phyloP scores from a whole-genome alignment of 2,329 filamentous ascomycete species.

The Penicillium oxalicum region DNA sequence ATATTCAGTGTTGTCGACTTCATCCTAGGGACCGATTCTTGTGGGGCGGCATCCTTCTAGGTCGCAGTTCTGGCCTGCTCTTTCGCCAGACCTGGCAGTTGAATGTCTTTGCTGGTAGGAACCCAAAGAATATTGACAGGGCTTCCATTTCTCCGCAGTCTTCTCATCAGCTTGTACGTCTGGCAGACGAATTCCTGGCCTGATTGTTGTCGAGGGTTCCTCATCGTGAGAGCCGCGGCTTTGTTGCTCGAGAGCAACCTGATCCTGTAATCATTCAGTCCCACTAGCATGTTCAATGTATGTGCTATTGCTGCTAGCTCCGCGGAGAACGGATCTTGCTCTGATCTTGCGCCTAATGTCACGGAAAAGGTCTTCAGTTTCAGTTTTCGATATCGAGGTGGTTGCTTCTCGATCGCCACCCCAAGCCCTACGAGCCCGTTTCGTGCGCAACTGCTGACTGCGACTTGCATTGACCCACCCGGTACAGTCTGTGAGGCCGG shows the following conservation, averaged over 20 bases:
- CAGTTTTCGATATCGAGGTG: slow-evolving; percentile 19
- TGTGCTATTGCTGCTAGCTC: slow-evolving; percentile 22
- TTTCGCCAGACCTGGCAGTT: slow-evolving; percentile 17
- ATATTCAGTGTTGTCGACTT: slow-evolving; percentile 24
- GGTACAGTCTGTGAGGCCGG: neutral
- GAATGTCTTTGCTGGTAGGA: slow-evolving; percentile 12
- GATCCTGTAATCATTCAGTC: slow-evolving; percentile 17
- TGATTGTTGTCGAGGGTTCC: slow-evolving; percentile 17
- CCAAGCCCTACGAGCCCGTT: slow-evolving; percentile 16
- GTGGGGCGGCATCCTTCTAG: slow-evolving; percentile 13
- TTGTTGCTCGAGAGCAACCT: slow-evolving; percentile 21
- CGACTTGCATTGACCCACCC: slow-evolving; percentile 10
- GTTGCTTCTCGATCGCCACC: slow-evolving; percentile 26
- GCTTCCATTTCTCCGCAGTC: slow-evolving; percentile 17
- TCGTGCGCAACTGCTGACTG: slow-evolving; percentile 17
- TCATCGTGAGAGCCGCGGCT: slow-evolving; percentile 18
- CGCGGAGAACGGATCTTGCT: slow-evolving; percentile 20
- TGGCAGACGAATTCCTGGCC: slow-evolving; percentile 16
- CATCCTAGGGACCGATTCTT: slow-evolving; percentile 15
- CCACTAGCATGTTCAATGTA: slow-evolving; percentile 12
- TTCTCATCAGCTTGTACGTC: slow-evolving; percentile 20
- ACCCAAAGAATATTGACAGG: slow-evolving; percentile 15
- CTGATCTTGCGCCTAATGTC: slow-evolving; percentile 15
- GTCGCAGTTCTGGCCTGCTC: slow-evolving; percentile 17
- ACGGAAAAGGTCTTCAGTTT: slow-evolving; percentile 16